Evolutionary conservation across 2,329 filamentous ascomycete genomes (phyloP).

Genomic region (Hypoxylon sp.): DNA sequence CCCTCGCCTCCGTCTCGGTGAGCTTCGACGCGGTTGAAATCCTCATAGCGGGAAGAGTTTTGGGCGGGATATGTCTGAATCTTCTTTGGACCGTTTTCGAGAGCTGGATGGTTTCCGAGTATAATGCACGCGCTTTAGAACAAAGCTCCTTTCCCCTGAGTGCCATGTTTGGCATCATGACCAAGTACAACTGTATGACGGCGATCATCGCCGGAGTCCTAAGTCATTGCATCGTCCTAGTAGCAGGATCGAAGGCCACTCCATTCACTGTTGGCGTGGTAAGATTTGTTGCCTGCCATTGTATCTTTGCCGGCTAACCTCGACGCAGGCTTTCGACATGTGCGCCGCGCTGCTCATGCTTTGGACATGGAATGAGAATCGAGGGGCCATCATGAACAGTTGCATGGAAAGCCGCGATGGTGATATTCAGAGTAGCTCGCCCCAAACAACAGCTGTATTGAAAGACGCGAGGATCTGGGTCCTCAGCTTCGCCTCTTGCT

Average conservation of each 20-base stretch:
- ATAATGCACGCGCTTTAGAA: conserved; percentile 54
- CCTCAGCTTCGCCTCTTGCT: conserved; percentile 46
- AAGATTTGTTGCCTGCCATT: conserved; percentile 4
- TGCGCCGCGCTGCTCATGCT: conserved; percentile 44
- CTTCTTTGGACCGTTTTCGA: conserved; percentile 67
- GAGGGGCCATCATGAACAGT: conserved; percentile 8
- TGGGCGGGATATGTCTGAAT: conserved; percentile 64
- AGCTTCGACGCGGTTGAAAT: conserved; percentile 49
- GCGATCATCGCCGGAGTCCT: conserved; percentile 60
- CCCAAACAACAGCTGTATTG: not conserved
- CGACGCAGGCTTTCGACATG: conserved; percentile 38
- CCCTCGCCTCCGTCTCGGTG: conserved; percentile 59
- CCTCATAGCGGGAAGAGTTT: conserved; percentile 60
- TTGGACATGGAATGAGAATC: conserved; percentile 44
- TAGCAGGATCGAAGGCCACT: conserved; percentile 55
- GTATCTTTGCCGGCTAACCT: not conserved
- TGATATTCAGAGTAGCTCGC: not conserved
- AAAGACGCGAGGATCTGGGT: conserved; percentile 43
- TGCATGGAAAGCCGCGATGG: not conserved
- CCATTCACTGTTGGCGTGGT: conserved; percentile 57
- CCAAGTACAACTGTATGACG: conserved; percentile 59
- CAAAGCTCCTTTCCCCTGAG: conserved; percentile 51
- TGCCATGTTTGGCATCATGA: conserved; percentile 59
- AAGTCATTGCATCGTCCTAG: conserved; percentile 57
- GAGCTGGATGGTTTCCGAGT: conserved; percentile 68